These are phyloP conservation scores for Aegilops sharonensis DNA, from an alignment of 176 grass and related monocot genomes.

Conservation along the genomic window DNA sequence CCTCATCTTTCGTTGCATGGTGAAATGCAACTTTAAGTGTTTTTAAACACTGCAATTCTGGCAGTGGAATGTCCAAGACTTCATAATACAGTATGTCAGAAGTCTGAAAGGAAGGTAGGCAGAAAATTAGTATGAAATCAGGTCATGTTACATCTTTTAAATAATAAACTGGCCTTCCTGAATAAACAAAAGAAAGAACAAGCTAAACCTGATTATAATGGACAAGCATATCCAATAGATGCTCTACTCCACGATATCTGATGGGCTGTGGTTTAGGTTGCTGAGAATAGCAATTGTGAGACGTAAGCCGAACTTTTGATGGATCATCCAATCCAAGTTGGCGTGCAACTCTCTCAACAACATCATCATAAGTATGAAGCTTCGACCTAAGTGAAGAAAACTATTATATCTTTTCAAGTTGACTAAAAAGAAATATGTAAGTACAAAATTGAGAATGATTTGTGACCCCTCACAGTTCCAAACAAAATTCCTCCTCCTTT, in stretches of 20 bases:
- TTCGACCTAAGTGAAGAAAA: constrained; percentile 62
- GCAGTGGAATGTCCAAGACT: constrained; percentile 90
- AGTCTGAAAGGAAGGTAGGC: constrained; percentile 46
- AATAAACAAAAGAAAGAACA: constrained; percentile 12
- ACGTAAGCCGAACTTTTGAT: constrained; percentile 95
- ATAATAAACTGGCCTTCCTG: not conserved
- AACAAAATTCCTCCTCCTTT: constrained; percentile 91
- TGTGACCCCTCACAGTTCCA: constrained; percentile 74
- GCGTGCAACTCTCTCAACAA: constrained; percentile 83
- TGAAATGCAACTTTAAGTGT: constrained; percentile 99
- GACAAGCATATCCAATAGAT: constrained; percentile 92
- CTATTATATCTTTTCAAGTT: constrained; percentile 21
- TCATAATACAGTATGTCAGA: constrained; percentile 99
- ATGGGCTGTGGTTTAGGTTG: constrained; percentile 98
- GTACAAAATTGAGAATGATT: not conserved
- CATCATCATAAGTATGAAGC: constrained; percentile 89
- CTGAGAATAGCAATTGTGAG: constrained; percentile 98
- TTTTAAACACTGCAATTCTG: constrained; percentile 97
- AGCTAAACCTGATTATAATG: constrained; percentile 85
- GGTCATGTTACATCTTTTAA: not conserved
- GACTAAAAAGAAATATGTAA: constrained; percentile 4
- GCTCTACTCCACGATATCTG: constrained; percentile 81
- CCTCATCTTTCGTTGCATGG: constrained; percentile 96
- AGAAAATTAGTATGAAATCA: not conserved
- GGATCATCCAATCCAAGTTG: constrained; percentile 83